Evolutionary conservation across 768 basidiomycete species (phyloP), one percentile per base, ranked within the genome.

Genomic region (Tylopilus sp.): DNA sequence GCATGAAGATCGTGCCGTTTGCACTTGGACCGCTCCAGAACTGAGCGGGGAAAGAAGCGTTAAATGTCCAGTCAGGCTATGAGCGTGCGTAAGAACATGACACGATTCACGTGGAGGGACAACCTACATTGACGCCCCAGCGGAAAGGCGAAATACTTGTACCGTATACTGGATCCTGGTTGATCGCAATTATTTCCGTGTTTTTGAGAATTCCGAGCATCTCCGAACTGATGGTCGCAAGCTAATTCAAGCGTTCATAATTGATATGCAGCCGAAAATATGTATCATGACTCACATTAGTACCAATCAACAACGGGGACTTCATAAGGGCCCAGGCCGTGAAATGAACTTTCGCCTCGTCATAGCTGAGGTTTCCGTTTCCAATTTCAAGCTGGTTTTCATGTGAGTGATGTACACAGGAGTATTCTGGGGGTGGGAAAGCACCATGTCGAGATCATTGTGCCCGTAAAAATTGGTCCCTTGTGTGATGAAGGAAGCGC

Each of bases 311-410:
- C 6, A 86, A 67, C 1, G 84, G 84, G 0, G 80, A 79, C 58
- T 84, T 86, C 76, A 85, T 76, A 23, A 86, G 67, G 12, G 82
- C 81, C 85, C 85, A 86, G 1, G 79, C 81, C 0, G 85, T 86
- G 64, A 85, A 86, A 59, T 86, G 85, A 4, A 81, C 73, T 61
- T 85, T 85, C 20, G 79, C 70, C 67, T 86, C 85, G 9, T 86
- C 81, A 55, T 72, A 77, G 1, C 78, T 81, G 47, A 86, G 68
- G 22, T 78, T 66, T 9, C 81, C 83, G 52, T 86, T 85, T 18
- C 85, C 85, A 28, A 83, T 70, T 74, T 82, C 79, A 44, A 82
- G 75, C 81, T 81, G 13, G 21, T 35, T 40, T 25, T 44, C 31
- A 43, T 40, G 28, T 57, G 31, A 43, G 55, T 48, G 3, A 58